Evolutionary conservation across 768 basidiomycete species (phyloP), one percentile per base, ranked within the genome.

Genomic region (Rickenella mellea): DNA sequence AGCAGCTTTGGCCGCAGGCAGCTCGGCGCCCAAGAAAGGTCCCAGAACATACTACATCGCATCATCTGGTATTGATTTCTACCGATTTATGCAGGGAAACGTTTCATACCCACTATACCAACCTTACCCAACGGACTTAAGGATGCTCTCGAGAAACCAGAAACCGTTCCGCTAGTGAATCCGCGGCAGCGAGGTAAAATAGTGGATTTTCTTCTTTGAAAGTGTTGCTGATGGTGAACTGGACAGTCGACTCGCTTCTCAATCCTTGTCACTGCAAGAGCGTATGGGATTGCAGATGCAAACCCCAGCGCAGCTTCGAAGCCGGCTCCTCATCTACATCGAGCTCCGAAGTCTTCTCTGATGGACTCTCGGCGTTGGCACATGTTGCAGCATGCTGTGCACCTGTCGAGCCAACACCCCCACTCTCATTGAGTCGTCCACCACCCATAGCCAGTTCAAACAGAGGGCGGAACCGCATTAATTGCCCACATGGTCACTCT

Each of bases 51-150:
- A 24, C 8, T 36, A 21, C 19, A 10, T n/a, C 14, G 0, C 20
- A 15, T 27, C 28, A 4, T 15, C 5, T 36, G 7, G 2, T 14
- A 25, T 20, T 30, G n/a, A 5, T 39, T 19, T n/a, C 53, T 17
- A 59, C 64, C 11, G 73, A 60, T 63, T 71, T 74, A 51, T 30
- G 56, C 51, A 83, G 83, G 76, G 21, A 71, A 69, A 50, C 69
- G 83, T 48, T 85, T 74, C 55, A 77, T 83, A 50, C 83, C 82
- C 6, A 79, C 81, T 24, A 66, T 69, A 3, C 84, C 84, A 10
- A 71, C 83, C 1, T 58, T 87, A 28, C 84, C 84, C 8, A 85
- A 87, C 48, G 84, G 84, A 27, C 64, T 87, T 22, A 73, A 70
- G 43, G 83, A 83, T 58, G 68, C 68, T 12, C 14, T 21, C 35